Percentiles rank a stretch among this genome's conserved stretches.
Evolutionary conservation across 2,329 filamentous ascomycete genomes (phyloP).

Genomic region (Hymenoscyphus albidus): DNA sequence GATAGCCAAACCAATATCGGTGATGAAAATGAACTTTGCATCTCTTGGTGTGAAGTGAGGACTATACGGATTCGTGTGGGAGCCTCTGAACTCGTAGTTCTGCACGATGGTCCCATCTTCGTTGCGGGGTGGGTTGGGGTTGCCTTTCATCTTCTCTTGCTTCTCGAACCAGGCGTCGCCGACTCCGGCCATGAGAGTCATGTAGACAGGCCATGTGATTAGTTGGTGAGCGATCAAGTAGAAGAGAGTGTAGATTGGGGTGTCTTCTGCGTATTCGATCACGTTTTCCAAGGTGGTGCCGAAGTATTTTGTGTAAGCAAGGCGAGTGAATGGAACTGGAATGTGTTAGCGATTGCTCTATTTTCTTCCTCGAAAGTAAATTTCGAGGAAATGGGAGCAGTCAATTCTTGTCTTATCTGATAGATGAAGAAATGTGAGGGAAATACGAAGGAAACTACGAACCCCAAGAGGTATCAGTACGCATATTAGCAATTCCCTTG

Average conservation of each 20-base stretch:
- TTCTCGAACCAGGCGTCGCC: slow-evolving; percentile 92
- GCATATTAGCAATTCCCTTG: slow-evolving; percentile 96
- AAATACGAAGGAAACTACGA: not conserved
- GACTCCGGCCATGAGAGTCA: slow-evolving; percentile 78
- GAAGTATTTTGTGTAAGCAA: slow-evolving; percentile 60
- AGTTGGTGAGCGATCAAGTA: slow-evolving; percentile 82
- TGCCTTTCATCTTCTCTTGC: slow-evolving; percentile 88
- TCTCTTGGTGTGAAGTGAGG: slow-evolving; percentile 91
- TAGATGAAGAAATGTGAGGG: not conserved
- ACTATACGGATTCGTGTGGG: slow-evolving; percentile 81
- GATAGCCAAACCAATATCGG: slow-evolving; percentile 72
- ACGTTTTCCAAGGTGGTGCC: slow-evolving; percentile 9
- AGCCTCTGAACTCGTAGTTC: slow-evolving; percentile 1
- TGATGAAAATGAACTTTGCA: slow-evolving; percentile 78
- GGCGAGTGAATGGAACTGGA: slow-evolving; percentile 86
- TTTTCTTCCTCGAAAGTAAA: not conserved
- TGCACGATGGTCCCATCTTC: slow-evolving; percentile 70
- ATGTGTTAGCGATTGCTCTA: slow-evolving; percentile 54
- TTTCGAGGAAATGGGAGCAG: too few relatives aligned
- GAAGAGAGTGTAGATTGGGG: slow-evolving; percentile 74
- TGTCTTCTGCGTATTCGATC: slow-evolving; percentile 53
- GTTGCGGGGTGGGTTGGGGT: slow-evolving; percentile 83
- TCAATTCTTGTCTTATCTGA: not conserved
- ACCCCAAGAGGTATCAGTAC: slow-evolving; percentile 69
- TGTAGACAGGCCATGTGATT: slow-evolving; percentile 88